A percentile compares a stretch with the other conserved stretches of the same genome.
Conservation (phyloP, 2,329 filamentous ascomycete genomes). For the Neurospora crassa region DNA sequence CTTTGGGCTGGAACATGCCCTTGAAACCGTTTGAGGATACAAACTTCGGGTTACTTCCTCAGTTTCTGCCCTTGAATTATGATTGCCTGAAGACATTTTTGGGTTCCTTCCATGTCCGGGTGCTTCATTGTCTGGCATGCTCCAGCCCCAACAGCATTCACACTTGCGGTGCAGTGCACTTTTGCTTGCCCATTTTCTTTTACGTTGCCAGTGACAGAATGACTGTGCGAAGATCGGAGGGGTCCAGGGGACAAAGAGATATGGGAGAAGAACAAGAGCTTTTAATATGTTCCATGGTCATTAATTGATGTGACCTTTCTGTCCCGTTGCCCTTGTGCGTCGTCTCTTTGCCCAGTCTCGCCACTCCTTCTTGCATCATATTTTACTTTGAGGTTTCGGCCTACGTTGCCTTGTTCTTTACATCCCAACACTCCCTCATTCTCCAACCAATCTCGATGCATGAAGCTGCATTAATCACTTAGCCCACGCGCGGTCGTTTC, state of each 20-base stretch:
- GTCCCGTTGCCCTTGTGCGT: conserved; percentile 1
- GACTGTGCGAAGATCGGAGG: background rate
- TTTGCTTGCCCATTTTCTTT: background rate
- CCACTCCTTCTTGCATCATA: conserved; percentile 9
- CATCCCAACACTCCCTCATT: background rate
- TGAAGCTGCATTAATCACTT: background rate
- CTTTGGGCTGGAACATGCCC: background rate
- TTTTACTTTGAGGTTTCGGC: background rate
- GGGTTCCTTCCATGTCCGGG: conserved; percentile 20
- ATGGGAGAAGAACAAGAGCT: conserved; percentile 6
- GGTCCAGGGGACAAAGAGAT: conserved; percentile 16
- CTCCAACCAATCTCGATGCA: background rate
- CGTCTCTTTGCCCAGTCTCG: conserved; percentile 14
- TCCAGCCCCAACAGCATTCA: conserved; percentile 12
- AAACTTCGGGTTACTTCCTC: background rate
- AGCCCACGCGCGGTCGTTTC: background rate
- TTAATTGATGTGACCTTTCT: conserved; percentile 16
- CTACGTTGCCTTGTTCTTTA: background rate
- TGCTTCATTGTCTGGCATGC: conserved; percentile 15
- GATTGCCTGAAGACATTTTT: background rate
- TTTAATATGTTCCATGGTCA: conserved; percentile 14
- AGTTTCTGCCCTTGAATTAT: conserved; percentile 1
- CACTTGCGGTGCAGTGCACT: background rate
- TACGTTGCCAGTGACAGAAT: background rate
- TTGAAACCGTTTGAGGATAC: background rate